Percentiles rank a stretch among this genome's conserved stretches.
These are phyloP conservation scores for Apiotrichum siamense DNA, from an alignment of 1,284 basidiomycete genomes.

Conservation along the genomic window DNA sequence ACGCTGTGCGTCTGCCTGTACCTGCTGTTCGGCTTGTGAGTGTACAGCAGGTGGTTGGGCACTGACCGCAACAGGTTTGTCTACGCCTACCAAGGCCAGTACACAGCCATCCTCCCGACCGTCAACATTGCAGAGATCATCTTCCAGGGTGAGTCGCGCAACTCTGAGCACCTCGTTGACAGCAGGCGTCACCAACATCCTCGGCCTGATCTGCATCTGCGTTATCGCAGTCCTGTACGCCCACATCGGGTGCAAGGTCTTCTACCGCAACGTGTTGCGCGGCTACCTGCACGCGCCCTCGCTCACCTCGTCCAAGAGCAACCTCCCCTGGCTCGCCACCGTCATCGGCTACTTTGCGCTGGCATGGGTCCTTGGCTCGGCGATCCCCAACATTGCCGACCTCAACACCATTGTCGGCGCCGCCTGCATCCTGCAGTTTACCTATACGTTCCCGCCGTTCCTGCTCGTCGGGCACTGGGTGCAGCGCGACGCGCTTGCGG, in stretches of 20 bases:
- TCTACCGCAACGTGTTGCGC: conserved; percentile 46
- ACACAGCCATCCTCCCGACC: conserved; percentile 55
- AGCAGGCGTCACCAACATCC: conserved; percentile 52
- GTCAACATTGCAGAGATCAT: conserved; percentile 55
- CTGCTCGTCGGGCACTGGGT: conserved; percentile 20
- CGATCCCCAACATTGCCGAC: conserved; percentile 57
- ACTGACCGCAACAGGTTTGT: conserved; percentile 45
- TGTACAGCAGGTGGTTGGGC: conserved; percentile 36
- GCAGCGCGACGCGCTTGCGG: conserved; percentile 14
- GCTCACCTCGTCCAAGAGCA: conserved; percentile 51
- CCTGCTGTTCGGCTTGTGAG: conserved; percentile 48
- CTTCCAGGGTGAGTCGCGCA: no score
- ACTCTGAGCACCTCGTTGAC: no score
- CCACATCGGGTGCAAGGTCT: conserved; percentile 50
- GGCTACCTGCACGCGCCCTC: conserved; percentile 55
- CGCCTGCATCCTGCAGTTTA: conserved; percentile 16
- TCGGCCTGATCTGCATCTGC: conserved; percentile 47
- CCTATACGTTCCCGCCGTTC: conserved; percentile 14
- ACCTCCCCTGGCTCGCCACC: conserved; percentile 48
- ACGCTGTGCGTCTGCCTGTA: conserved; percentile 55
- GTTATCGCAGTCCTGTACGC: conserved; percentile 60
- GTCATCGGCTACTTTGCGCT: conserved; percentile 35
- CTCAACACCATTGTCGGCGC: conserved; percentile 55
- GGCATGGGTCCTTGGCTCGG: conserved; percentile 58
- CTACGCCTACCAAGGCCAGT: conserved; percentile 59